Evolutionary conservation across 805 yeast species (phyloP).

Genomic region (Yarrowia sp.): DNA sequence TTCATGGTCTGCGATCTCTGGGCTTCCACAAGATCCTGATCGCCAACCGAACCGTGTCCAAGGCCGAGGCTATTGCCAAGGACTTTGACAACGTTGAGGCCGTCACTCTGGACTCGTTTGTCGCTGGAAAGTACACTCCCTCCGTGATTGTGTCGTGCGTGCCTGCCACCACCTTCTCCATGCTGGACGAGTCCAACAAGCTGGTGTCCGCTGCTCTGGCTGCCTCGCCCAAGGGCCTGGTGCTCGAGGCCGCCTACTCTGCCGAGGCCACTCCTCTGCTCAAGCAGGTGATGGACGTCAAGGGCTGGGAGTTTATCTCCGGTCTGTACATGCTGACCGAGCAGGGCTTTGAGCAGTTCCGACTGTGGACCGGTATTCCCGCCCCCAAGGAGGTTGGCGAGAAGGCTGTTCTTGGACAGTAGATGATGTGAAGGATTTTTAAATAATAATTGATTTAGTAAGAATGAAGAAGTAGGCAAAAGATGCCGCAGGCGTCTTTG

Average conservation of each 20-base stretch:
- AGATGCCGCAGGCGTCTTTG: no score
- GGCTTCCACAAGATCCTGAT: constrained; percentile 77
- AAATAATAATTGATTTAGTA: background rate
- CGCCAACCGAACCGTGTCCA: constrained; percentile 73
- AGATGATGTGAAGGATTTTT: background rate
- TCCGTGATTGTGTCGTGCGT: constrained; percentile 72
- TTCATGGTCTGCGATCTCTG: constrained; percentile 73
- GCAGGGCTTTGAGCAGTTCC: constrained; percentile 89
- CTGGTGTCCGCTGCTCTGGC: constrained; percentile 46
- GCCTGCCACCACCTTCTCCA: constrained; percentile 65
- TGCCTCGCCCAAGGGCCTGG: constrained; percentile 39
- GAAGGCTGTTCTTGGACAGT: constrained; percentile 28
- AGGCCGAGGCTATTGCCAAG: constrained; percentile 56
- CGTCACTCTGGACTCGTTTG: constrained; percentile 48
- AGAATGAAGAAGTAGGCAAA: background rate
- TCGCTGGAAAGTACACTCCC: constrained; percentile 44
- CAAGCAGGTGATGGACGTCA: constrained; percentile 63
- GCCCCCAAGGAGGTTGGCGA: constrained; percentile 37
- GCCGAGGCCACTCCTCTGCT: constrained; percentile 85
- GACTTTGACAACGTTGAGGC: constrained; percentile 67
- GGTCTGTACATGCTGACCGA: constrained; percentile 91
- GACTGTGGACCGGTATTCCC: constrained; percentile 54
- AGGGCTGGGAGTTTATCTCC: constrained; percentile 76
- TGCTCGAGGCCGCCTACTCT: constrained; percentile 91
- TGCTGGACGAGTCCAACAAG: constrained; percentile 56